phyloP scores from a whole-genome alignment of 2,329 filamentous ascomycete genomes.

The Meredithiella fracta region DNA sequence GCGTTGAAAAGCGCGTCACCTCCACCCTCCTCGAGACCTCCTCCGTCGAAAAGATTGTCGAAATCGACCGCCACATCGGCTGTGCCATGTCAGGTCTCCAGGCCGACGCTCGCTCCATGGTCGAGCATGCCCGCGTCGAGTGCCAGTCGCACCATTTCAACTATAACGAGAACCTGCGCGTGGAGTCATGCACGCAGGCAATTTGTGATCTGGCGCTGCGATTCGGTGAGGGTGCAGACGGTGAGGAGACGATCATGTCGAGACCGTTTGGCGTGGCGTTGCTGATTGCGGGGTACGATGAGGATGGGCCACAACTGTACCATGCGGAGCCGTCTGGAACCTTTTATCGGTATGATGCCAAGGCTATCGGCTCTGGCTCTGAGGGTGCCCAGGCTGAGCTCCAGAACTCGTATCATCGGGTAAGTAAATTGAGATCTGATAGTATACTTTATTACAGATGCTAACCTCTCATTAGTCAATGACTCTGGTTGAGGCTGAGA shows the following conservation, averaged over 20 bases:
- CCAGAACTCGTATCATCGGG: slow-evolving; percentile 97
- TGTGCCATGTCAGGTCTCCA: slow-evolving; percentile 98
- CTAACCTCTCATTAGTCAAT: slow-evolving; percentile 44
- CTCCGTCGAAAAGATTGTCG: slow-evolving; percentile 98
- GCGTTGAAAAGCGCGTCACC: slow-evolving; percentile 97
- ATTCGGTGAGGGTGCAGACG: slow-evolving; percentile 93
- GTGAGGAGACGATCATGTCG: slow-evolving; percentile 97
- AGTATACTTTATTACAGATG: background rate
- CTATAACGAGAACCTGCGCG: slow-evolving; percentile 85
- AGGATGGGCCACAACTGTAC: slow-evolving; percentile 92
- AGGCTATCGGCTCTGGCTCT: slow-evolving; percentile 92
- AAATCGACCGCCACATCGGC: slow-evolving; percentile 96
- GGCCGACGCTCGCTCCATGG: slow-evolving; percentile 92
- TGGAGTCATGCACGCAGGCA: slow-evolving; percentile 96
- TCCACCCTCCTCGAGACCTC: slow-evolving; percentile 93
- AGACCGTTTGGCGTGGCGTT: slow-evolving; percentile 92
- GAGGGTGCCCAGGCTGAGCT: slow-evolving; percentile 95
- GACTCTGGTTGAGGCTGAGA: slow-evolving; percentile 83
- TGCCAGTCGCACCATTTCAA: slow-evolving; percentile 95
- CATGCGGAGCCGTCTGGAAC: slow-evolving; percentile 96
- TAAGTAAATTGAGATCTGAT: slow-evolving; percentile 19
- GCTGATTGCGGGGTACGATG: slow-evolving; percentile 90
- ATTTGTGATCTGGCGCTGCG: slow-evolving; percentile 93
- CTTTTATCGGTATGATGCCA: slow-evolving; percentile 97
- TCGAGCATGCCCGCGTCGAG: slow-evolving; percentile 96